These are phyloP conservation scores for Prunella vulgaris DNA, from an alignment of 257 asterid species.

Conservation along the genomic window DNA sequence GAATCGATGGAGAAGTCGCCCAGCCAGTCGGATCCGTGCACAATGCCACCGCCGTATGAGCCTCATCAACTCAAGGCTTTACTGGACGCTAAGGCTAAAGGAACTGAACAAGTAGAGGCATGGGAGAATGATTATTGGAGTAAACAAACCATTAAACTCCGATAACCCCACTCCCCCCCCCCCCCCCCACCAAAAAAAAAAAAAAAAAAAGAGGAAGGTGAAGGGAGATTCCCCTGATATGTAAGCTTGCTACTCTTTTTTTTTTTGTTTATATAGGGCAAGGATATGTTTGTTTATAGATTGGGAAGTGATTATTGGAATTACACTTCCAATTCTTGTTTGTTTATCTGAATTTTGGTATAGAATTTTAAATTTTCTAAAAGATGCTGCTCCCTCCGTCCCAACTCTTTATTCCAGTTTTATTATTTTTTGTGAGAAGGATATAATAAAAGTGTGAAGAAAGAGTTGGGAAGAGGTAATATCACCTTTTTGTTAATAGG, in stretches of 20 bases:
- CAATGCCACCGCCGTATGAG: conserved; percentile 64
- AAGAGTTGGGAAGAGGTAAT: too few species aligned
- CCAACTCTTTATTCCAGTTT: too few species aligned
- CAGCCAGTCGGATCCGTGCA: conserved; percentile 51
- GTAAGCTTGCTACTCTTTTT: not conserved
- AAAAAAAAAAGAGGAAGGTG: not conserved
- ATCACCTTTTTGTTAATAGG: too few species aligned
- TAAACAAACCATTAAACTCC: conserved; percentile 23
- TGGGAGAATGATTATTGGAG: conserved; percentile 71
- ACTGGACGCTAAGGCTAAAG: conserved; percentile 34
- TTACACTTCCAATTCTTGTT: too few species aligned
- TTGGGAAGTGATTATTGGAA: too few species aligned
- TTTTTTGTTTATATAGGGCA: not conserved
- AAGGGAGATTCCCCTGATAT: not conserved
- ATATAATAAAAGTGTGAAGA: too few species aligned
- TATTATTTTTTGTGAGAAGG: too few species aligned
- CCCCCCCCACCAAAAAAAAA: too few species aligned
- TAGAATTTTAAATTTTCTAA: too few species aligned
- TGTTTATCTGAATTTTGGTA: too few species aligned
- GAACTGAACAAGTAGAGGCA: conserved; percentile 54
- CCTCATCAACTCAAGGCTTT: conserved; percentile 41
- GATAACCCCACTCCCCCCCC: not conserved
- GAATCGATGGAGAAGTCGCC: conserved; percentile 69
- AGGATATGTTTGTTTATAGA: too few species aligned
- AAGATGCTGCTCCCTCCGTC: too few species aligned